Percentiles rank a stretch among this genome's conserved stretches.
Evolutionary conservation across 371 early-diverging fungal genomes (phyloP).

Genomic region (Mortierella sp.): DNA sequence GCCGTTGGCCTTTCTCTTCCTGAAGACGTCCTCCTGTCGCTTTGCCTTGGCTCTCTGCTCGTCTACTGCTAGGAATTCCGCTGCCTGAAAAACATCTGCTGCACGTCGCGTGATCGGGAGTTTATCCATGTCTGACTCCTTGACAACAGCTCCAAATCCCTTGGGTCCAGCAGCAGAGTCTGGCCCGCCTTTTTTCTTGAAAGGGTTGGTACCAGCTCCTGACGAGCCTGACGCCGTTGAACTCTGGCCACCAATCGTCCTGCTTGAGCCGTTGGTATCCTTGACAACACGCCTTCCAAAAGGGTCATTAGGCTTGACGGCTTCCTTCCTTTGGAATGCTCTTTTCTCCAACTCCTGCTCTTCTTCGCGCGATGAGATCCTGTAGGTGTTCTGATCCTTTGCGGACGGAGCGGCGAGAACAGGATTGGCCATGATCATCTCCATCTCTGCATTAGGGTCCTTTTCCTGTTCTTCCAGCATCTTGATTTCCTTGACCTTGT

Average conservation of each 20-base stretch:
- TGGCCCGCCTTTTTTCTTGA: conserved; percentile 35
- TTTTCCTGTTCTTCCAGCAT: conserved; percentile 46
- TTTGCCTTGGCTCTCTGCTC: conserved; percentile 29
- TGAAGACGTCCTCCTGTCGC: conserved; percentile 29
- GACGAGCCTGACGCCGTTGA: background rate
- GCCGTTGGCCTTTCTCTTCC: conserved; percentile 48
- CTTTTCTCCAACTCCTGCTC: conserved; percentile 33
- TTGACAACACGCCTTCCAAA: conserved; percentile 49
- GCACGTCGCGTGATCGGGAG: conserved; percentile 37
- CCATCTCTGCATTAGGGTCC: conserved; percentile 23
- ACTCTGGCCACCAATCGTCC: background rate
- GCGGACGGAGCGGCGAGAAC: conserved; percentile 12
- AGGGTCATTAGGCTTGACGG: conserved; percentile 39
- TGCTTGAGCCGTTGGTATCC: conserved; percentile 3
- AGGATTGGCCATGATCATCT: conserved; percentile 37
- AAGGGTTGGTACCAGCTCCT: conserved; percentile 20
- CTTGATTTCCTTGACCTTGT: conserved; percentile 75
- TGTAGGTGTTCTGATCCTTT: conserved; percentile 14
- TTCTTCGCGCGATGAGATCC: conserved; percentile 18
- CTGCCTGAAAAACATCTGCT: conserved; percentile 43
- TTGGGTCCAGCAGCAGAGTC: conserved; percentile 4
- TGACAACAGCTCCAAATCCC: conserved; percentile 33
- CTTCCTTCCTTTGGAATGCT: conserved; percentile 21
- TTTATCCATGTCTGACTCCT: conserved; percentile 8
- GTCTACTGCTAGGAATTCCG: conserved; percentile 35